Percentiles rank a stretch among this genome's conserved stretches.
Conservation (phyloP, 78 protist genomes). For the Dictyostelium discoideum region DNA sequence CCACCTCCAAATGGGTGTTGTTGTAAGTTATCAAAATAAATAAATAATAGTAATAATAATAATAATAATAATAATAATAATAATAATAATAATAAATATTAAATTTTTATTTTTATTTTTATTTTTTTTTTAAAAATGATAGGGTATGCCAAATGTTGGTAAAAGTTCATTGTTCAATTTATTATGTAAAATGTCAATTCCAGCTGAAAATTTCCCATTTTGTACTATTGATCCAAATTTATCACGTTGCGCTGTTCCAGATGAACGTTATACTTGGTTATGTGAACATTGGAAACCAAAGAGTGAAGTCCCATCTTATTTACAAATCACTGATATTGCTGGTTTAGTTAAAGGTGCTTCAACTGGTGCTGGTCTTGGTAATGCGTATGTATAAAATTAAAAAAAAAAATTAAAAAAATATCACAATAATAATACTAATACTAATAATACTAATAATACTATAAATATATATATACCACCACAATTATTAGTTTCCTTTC, state of each 20-base stretch:
- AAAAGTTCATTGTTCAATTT: slow-evolving; percentile 96
- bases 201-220: slow-evolving; percentile 98
- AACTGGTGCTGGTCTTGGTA: slow-evolving; percentile 97
- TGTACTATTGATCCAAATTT: slow-evolving; percentile 95
- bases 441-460: neutral
- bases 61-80: neutral
- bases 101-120: neutral
- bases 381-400: slow-evolving; percentile 71
- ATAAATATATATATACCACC: neutral
- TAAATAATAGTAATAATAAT: neutral
- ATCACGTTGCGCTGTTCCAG: slow-evolving; percentile 94
- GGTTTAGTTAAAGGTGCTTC: slow-evolving; percentile 98
- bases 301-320: slow-evolving; percentile 92
- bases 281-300: slow-evolving; percentile 89
- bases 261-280: slow-evolving; percentile 95
- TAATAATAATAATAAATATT: neutral
- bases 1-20: slow-evolving; percentile 83
- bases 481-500: slow-evolving; percentile 89
- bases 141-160: slow-evolving; percentile 95
- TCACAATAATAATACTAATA: neutral
- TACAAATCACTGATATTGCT: slow-evolving; percentile 96
- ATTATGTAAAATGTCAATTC: slow-evolving; percentile 80
- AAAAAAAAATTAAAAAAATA: neutral
- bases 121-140: neutral
- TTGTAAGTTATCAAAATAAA: slow-evolving; percentile 40